phyloP scores from a whole-genome alignment of 768 basidiomycete genomes.

The Pleurotus djamor region DNA sequence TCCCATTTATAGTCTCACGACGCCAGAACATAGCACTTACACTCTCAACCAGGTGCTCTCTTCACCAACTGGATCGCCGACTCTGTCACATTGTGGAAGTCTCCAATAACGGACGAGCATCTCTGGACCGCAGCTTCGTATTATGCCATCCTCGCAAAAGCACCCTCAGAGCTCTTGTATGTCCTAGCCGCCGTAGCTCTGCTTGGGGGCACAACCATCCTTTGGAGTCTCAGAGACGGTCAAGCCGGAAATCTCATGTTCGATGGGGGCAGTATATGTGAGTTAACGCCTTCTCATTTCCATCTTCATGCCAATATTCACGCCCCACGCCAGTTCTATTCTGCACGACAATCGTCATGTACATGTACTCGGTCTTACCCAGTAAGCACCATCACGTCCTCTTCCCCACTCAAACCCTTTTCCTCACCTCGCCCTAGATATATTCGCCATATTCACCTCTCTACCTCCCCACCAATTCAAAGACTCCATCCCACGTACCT shows the following conservation, averaged over 20 bases:
- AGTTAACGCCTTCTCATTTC: background rate
- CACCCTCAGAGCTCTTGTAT: constrained; percentile 54
- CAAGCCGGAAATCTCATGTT: constrained; percentile 88
- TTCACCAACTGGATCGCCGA: constrained; percentile 96
- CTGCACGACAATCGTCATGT: constrained; percentile 66
- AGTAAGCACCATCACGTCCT: constrained; percentile 46
- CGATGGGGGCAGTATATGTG: constrained; percentile 86
- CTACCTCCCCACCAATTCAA: constrained; percentile 50
- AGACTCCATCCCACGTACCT: constrained; percentile 60
- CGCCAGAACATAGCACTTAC: background rate
- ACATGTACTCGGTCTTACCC: constrained; percentile 75
- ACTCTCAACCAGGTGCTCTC: constrained; percentile 52
- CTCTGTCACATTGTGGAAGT: constrained; percentile 87
- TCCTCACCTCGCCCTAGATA: constrained; percentile 25
- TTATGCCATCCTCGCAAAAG: constrained; percentile 75
- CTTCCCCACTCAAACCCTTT: background rate
- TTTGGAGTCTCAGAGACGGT: constrained; percentile 78
- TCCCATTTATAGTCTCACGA: constrained; percentile 1
- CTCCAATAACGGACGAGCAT: constrained; percentile 80
- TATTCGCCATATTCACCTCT: constrained; percentile 55
- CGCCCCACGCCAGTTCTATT: constrained; percentile 62
- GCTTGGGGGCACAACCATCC: constrained; percentile 63
- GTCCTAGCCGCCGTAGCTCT: constrained; percentile 52
- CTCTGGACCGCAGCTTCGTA: constrained; percentile 83
- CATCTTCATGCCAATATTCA: background rate